A percentile compares a stretch with the other conserved stretches of the same genome.
Evolutionary conservation across 2,329 filamentous ascomycete genomes (phyloP).

Genomic region (Aspergillus pseudoviridinutans): DNA sequence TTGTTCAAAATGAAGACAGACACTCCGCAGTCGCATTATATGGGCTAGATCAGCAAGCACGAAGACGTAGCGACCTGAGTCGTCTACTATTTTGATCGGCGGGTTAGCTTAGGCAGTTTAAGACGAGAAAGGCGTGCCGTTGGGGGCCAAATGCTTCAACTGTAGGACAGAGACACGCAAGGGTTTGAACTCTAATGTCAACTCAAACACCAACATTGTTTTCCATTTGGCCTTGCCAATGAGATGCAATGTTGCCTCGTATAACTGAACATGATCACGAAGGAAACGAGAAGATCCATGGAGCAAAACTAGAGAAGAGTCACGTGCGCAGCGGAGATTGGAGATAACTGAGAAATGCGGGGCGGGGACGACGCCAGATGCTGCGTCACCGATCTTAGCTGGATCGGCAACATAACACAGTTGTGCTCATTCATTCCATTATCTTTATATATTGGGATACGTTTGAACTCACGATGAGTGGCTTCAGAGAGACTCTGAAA

Average conservation of each 20-base stretch:
- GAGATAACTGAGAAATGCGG: neutral
- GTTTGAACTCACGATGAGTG: constrained; percentile 39
- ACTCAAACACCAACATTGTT: neutral
- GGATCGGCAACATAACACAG: constrained; percentile 4
- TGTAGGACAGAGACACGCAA: neutral
- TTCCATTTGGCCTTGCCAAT: neutral
- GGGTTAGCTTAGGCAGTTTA: neutral
- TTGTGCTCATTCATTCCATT: neutral
- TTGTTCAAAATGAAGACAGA: neutral
- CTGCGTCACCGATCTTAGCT: neutral
- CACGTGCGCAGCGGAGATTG: neutral
- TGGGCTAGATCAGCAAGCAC: neutral
- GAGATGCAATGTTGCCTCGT: neutral
- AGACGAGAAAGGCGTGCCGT: neutral
- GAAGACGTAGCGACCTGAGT: neutral
- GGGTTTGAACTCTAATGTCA: neutral
- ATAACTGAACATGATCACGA: neutral
- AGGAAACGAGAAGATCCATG: neutral
- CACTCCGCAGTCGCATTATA: neutral
- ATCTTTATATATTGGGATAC: neutral
- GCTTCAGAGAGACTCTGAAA: constrained; percentile 47
- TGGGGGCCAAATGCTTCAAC: neutral
- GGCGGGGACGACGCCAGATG: neutral
- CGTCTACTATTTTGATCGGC: neutral
- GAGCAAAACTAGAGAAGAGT: neutral